Evolutionary conservation across 2,329 filamentous ascomycete genomes (phyloP), one percentile per base, ranked within the genome.

Genomic region (Ophiostoma fasciatum): DNA sequence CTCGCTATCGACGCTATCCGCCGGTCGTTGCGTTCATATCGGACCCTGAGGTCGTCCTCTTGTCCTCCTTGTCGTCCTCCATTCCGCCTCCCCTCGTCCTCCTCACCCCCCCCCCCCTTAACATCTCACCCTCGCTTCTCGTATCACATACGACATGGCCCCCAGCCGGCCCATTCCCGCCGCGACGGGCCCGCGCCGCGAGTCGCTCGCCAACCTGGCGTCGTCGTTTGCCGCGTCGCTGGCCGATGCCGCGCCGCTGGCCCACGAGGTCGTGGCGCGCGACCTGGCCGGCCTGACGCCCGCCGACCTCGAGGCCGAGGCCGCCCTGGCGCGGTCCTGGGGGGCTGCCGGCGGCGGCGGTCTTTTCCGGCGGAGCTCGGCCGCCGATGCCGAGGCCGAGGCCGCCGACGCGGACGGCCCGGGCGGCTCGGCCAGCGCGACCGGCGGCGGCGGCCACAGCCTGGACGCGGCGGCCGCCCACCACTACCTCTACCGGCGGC

Each of bases 401-500:
- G 53, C 51, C 26, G 47, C 51, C 22, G 48, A 54, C 15, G 51
- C 49, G 13, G 36, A 51, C 28, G 49, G 50, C 19, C 52, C 53
- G 13, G 49, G 46, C 13, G 43, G 36, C 35, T 52, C 55, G 13
- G 56, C 50, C 19, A 53, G 55, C 11, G 55, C 62, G 27, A 58
- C 54, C 5, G 56, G 62, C 30, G 58, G 46, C 20, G 43, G 39
- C 14, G 42, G 50, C 20, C 52, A 23, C 22, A 11, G 3, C 22
- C 9, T 10, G 9, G 22, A 25, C 23, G 9, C 10, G 23, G 23
- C 11, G 11, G 23, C 53, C n/a, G 55, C 55, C 5, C 51, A 52
- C n/a, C 66, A 60, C 37, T 61, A 56, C 51, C 66, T 65, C 47
- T 94, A 90, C 58, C 74, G 81, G 37, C 71, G 84, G 31, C 82